A percentile compares a stretch with the other conserved stretches of the same genome.
These are phyloP conservation scores for Cytidiella melzeri DNA, from an alignment of 768 basidiomycete genomes.

Conservation along the genomic window DNA sequence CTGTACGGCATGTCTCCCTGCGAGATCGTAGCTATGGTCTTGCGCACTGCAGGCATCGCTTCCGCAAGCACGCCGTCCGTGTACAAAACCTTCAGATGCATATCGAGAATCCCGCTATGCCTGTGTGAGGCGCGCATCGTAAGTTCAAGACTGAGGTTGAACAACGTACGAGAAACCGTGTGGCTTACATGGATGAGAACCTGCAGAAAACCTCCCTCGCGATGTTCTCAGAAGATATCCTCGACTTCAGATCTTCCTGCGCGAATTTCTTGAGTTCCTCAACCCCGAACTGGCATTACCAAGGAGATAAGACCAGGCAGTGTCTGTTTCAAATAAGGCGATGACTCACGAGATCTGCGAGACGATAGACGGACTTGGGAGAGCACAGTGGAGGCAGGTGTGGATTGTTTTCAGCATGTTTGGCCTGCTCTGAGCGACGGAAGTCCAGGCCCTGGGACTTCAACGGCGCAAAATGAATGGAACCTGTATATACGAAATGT, in stretches of 20 bases:
- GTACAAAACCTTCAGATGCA: neutral
- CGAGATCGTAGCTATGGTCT: neutral
- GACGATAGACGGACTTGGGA: constrained; percentile 9
- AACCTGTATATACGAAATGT: constrained; percentile 4
- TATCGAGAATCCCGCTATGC: neutral
- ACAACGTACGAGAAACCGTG: neutral
- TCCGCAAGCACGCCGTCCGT: neutral
- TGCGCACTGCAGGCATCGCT: neutral
- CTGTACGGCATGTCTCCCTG: neutral
- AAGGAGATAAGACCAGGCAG: neutral
- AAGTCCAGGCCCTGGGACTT: constrained; percentile 1
- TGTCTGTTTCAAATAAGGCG: neutral
- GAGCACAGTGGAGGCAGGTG: constrained; percentile 2
- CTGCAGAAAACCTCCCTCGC: neutral
- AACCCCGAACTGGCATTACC: neutral
- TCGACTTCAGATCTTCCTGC: neutral
- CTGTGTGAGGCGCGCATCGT: neutral
- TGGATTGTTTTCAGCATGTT: neutral
- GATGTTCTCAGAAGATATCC: neutral
- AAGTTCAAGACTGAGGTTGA: neutral
- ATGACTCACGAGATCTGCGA: constrained; percentile 8
- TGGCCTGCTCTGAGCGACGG: neutral
- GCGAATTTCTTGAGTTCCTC: neutral
- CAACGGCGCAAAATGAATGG: constrained; percentile 4
- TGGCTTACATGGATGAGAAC: constrained; percentile 2